A percentile compares a stretch with the other conserved stretches of the same genome.
Evolutionary conservation across 345 rosid genomes (phyloP).

Genomic region (Euphorbia tirucalli): DNA sequence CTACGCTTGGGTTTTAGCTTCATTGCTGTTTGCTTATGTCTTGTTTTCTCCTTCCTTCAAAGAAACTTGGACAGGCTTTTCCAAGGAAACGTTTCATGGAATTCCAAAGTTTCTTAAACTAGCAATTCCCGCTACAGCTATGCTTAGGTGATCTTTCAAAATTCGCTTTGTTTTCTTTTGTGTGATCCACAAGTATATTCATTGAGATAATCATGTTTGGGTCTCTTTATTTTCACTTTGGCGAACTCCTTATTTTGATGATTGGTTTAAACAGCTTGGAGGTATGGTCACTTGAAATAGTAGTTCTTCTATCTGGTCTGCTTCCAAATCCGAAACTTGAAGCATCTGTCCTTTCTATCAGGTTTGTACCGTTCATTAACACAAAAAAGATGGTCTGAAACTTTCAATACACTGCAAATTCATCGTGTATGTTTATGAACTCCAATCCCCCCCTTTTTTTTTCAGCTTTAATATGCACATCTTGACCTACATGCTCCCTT

Average conservation of each 20-base stretch:
- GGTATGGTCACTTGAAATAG: constrained; percentile 41
- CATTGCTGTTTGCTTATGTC: constrained; percentile 26
- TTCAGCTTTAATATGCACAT: constrained; percentile 26
- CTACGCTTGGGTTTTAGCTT: constrained; percentile 33
- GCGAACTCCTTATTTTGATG: no score
- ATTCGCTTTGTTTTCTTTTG: no score
- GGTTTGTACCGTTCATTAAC: constrained; percentile 16
- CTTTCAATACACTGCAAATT: background rate
- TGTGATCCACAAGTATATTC: no score
- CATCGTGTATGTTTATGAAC: no score
- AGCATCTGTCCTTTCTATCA: constrained; percentile 42
- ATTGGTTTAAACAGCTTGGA: constrained; percentile 33
- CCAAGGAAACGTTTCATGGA: constrained; percentile 27
- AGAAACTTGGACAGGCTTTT: constrained; percentile 39
- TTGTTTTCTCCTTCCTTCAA: constrained; percentile 33
- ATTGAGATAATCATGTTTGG: no score
- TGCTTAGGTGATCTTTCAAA: constrained; percentile 39
- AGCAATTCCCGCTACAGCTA: constrained; percentile 41
- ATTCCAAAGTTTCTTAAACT: constrained; percentile 31
- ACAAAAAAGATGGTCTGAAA: no score
- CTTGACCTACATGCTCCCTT: constrained; percentile 21
- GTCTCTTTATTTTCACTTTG: no score
- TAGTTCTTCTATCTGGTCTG: constrained; percentile 42
- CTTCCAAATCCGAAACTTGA: constrained; percentile 45
- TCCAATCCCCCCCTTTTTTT: background rate